Percentiles rank a stretch among this genome's conserved stretches.
phyloP scores from a whole-genome alignment of 768 basidiomycete species.

The Epithele typhae region DNA sequence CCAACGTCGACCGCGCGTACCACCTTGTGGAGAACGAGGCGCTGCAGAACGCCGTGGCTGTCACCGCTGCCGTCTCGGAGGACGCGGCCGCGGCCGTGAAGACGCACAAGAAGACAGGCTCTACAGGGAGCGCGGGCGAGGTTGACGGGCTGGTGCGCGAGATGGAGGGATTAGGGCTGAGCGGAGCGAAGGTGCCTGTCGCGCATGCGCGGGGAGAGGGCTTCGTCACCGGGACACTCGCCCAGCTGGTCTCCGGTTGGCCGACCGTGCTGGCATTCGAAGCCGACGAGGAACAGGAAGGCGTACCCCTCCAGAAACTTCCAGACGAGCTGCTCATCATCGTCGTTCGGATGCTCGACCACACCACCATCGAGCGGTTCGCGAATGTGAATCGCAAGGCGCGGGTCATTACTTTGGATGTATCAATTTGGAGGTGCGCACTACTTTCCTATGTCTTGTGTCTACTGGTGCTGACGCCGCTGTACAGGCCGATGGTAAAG shows the following conservation, averaged over 20 bases:
- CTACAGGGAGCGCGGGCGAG: background rate
- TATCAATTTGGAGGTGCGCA: constrained; percentile 70
- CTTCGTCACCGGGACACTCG: constrained; percentile 38
- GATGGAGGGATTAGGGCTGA: constrained; percentile 7
- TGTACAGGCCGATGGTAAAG: constrained; percentile 55
- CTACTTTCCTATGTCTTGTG: background rate
- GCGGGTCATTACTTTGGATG: constrained; percentile 65
- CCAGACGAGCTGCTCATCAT: constrained; percentile 75
- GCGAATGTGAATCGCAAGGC: constrained; percentile 70
- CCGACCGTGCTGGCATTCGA: constrained; percentile 50
- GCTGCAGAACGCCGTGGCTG: constrained; percentile 1
- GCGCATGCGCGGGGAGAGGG: constrained; percentile 11
- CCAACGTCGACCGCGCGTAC: constrained; percentile 72
- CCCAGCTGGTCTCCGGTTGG: constrained; percentile 45
- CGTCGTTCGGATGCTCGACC: constrained; percentile 64
- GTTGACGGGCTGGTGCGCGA: constrained; percentile 11
- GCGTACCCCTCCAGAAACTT: constrained; percentile 49
- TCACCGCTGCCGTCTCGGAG: no score
- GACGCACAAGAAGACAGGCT: constrained; percentile 9
- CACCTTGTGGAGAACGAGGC: constrained; percentile 45
- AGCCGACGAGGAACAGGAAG: constrained; percentile 63
- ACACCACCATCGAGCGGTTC: constrained; percentile 71
- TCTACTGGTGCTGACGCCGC: background rate
- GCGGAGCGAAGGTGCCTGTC: constrained; percentile 4
- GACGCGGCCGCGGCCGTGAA: background rate